Evolutionary conservation across 2,329 filamentous ascomycete species (phyloP).

Genomic region (Ascochyta viciae-villosae): DNA sequence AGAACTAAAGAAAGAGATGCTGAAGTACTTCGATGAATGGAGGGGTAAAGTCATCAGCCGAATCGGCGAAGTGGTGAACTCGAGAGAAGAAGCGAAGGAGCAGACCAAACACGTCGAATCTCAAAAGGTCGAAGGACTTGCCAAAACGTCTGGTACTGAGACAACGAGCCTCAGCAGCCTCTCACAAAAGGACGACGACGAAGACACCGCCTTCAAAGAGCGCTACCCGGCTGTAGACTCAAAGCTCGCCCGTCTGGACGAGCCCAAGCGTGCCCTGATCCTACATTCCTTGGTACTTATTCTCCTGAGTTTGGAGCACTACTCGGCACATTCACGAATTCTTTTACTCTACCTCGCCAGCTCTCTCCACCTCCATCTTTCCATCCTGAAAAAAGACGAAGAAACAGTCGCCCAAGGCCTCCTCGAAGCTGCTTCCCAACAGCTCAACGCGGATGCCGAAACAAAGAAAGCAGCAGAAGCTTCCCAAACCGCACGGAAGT

Average conservation of each 20-base stretch:
- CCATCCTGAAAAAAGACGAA: conserved; percentile 73
- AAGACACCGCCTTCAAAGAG: conserved; percentile 50
- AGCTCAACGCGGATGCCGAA: conserved; percentile 79
- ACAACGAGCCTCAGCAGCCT: conserved; percentile 37
- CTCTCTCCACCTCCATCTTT: conserved; percentile 72
- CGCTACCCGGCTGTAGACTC: conserved; percentile 53
- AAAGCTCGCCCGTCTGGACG: conserved; percentile 62
- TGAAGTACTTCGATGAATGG: conserved; percentile 83
- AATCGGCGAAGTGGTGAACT: conserved; percentile 69
- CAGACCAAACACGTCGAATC: conserved; percentile 36
- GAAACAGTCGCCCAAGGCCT: conserved; percentile 76
- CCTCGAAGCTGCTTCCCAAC: conserved; percentile 71
- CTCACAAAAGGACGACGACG: conserved; percentile 38
- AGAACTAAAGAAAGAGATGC: conserved; percentile 72
- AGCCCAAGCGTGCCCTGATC: conserved; percentile 70
- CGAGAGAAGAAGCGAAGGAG: conserved; percentile 43
- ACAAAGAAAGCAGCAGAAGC: conserved; percentile 75
- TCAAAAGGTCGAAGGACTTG: conserved; percentile 26
- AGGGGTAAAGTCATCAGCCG: conserved; percentile 72
- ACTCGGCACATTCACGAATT: conserved; percentile 75
- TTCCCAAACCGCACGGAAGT: conserved; percentile 68
- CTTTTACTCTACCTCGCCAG: conserved; percentile 74
- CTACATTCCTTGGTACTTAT: conserved; percentile 76
- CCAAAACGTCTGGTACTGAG: conserved; percentile 39
- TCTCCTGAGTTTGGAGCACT: conserved; percentile 78